phyloP scores from a whole-genome alignment of 768 basidiomycete species.

The Nidula microcarpa region DNA sequence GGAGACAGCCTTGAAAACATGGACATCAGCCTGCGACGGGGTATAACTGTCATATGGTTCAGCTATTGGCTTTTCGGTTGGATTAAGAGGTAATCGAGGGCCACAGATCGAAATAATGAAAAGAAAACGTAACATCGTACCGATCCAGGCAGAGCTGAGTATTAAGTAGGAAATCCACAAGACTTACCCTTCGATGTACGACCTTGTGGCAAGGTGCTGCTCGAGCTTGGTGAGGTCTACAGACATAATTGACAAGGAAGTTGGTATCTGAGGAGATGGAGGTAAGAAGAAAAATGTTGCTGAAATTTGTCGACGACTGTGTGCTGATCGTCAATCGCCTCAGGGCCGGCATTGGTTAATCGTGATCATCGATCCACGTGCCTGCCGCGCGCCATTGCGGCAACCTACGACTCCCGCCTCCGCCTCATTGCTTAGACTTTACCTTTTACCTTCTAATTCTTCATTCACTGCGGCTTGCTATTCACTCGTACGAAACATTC shows the following conservation, averaged over 20 bases:
- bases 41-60: constrained; percentile 56
- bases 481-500: too few species aligned
- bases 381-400: neutral
- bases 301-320: constrained; percentile 7
- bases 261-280: constrained; percentile 13
- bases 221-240: constrained; percentile 73
- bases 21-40: constrained; percentile 92
- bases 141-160: too few species aligned
- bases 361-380: neutral
- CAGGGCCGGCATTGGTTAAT: constrained; percentile 2
- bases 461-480: too few species aligned
- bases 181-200: constrained; percentile 90
- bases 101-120: neutral
- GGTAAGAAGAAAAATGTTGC: constrained; percentile 15
- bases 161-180: neutral
- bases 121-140: neutral
- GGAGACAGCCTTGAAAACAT: constrained; percentile 79
- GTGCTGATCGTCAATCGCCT: neutral
- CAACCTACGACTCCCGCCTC: too few species aligned
- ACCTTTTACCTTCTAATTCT: too few species aligned
- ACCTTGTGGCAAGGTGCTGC: constrained; percentile 79
- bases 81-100: constrained; percentile 4
- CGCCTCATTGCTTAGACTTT: too few species aligned
- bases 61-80: too few species aligned
- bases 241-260: constrained; percentile 47